These are phyloP conservation scores for Xylariales sp. DNA, from an alignment of 2,329 filamentous ascomycete species.

Conservation along the genomic window DNA sequence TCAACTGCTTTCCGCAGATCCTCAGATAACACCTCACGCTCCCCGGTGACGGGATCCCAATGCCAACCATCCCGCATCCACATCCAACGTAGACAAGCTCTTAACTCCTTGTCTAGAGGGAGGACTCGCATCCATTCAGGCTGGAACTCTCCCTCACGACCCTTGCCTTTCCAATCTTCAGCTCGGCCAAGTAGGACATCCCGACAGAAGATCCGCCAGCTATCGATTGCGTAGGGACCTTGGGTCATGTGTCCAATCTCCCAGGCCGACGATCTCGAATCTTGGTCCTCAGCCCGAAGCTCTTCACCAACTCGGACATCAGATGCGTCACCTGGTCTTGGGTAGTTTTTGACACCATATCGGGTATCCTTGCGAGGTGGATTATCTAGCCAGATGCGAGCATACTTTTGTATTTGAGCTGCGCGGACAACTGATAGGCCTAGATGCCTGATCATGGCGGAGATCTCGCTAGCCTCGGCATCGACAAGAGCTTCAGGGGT, in stretches of 20 bases:
- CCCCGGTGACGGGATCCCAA: constrained; percentile 72
- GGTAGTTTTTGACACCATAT: constrained; percentile 48
- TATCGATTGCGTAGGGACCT: constrained; percentile 79
- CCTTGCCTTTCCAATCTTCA: constrained; percentile 59
- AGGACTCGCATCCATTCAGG: constrained; percentile 89
- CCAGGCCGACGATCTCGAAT: constrained; percentile 49
- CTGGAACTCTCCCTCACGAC: constrained; percentile 54
- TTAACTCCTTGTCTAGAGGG: constrained; percentile 82
- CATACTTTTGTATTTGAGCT: constrained; percentile 63
- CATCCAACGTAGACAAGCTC: constrained; percentile 83
- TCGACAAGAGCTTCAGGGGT: constrained; percentile 58
- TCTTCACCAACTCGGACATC: constrained; percentile 26
- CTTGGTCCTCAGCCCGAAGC: constrained; percentile 21
- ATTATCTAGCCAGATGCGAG: constrained; percentile 59
- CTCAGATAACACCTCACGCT: constrained; percentile 47
- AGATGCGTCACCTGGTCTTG: constrained; percentile 19
- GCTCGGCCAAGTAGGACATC: constrained; percentile 67
- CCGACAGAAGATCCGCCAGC: constrained; percentile 90
- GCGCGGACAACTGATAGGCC: constrained; percentile 68
- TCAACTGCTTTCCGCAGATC: constrained; percentile 53
- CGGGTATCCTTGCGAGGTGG: constrained; percentile 57
- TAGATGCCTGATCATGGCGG: constrained; percentile 61
- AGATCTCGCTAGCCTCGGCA: constrained; percentile 51
- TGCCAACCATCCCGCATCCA: constrained; percentile 83
- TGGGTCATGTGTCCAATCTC: constrained; percentile 84